phyloP scores from a whole-genome alignment of 2,329 filamentous ascomycete genomes.

The Fusarium lateritium region DNA sequence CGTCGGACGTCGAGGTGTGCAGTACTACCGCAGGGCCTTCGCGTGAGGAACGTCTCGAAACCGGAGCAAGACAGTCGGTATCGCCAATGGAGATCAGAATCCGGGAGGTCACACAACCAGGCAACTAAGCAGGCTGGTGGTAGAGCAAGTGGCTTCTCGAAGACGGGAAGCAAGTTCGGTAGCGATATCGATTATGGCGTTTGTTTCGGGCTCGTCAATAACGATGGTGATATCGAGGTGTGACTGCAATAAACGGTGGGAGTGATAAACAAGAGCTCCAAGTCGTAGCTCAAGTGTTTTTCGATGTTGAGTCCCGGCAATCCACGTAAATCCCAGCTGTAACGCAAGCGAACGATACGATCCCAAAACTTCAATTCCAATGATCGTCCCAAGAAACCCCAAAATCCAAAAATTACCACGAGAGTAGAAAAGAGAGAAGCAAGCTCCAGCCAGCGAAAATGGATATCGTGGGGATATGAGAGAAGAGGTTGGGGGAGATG shows the following conservation, averaged over 20 bases:
- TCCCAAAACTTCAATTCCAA: conserved; percentile 34
- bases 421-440: conserved; percentile 23
- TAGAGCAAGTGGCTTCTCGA: conserved; percentile 15
- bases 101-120: conserved; percentile 43
- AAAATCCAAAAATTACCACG: conserved; percentile 37
- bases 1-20: conserved; percentile 24
- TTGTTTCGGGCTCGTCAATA: conserved; percentile 20
- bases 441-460: conserved; percentile 27
- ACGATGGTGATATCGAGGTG: conserved; percentile 7
- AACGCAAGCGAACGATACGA: conserved; percentile 30
- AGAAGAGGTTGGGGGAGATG: conserved; percentile 41
- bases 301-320: conserved; percentile 21
- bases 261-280: conserved; percentile 25
- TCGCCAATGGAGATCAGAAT: conserved; percentile 37
- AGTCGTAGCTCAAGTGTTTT: conserved; percentile 26
- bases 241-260: conserved; percentile 2
- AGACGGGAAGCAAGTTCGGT: background rate
- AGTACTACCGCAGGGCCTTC: conserved; percentile 34
- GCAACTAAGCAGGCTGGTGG: conserved; percentile 19
- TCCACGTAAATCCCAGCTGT: conserved; percentile 20
- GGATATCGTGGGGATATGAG: conserved; percentile 29
- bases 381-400: conserved; percentile 36
- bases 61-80: conserved; percentile 31
- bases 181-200: conserved; percentile 10
- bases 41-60: conserved; percentile 30